Conservation (phyloP, 768 basidiomycete genomes). For the Pleurotus platypus region DNA sequence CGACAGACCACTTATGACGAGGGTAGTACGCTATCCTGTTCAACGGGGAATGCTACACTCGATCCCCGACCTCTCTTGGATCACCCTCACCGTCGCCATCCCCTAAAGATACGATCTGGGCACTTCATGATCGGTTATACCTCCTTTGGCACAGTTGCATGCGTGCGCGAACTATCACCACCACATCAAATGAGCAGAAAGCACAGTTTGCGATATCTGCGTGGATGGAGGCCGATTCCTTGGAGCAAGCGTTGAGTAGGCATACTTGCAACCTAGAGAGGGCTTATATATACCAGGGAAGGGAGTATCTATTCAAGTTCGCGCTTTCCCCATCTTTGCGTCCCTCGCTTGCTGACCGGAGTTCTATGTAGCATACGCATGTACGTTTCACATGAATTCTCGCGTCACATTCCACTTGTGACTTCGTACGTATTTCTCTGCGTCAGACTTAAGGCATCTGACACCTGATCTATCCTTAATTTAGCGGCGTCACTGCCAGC, state of each 20-base stretch:
- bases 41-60: constrained; percentile 60
- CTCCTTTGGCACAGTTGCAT: constrained; percentile 74
- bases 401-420: constrained; percentile 56
- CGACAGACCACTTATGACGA: constrained; percentile 5
- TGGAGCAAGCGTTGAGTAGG: constrained; percentile 57
- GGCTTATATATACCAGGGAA: constrained; percentile 64
- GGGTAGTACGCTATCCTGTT: constrained; percentile 68
- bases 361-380: constrained; percentile 58
- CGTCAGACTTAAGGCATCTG: background rate
- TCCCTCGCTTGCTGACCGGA: constrained; percentile 9
- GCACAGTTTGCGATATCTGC: constrained; percentile 62
- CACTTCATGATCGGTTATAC: constrained; percentile 65
- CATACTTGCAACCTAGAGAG: constrained; percentile 69
- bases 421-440: constrained; percentile 38
- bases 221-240: constrained; percentile 66
- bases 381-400: constrained; percentile 70
- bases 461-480: background rate
- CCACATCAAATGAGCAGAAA: constrained; percentile 44
- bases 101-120: constrained; percentile 70
- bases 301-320: constrained; percentile 78
- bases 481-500: constrained; percentile 39
- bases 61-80: constrained; percentile 23
- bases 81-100: constrained; percentile 18
- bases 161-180: constrained; percentile 46
- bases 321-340: constrained; percentile 18